Base-by-base conservation (phyloP, 2,329 filamentous ascomycete genomes). In the Aspergillaceae sp. region DNA sequence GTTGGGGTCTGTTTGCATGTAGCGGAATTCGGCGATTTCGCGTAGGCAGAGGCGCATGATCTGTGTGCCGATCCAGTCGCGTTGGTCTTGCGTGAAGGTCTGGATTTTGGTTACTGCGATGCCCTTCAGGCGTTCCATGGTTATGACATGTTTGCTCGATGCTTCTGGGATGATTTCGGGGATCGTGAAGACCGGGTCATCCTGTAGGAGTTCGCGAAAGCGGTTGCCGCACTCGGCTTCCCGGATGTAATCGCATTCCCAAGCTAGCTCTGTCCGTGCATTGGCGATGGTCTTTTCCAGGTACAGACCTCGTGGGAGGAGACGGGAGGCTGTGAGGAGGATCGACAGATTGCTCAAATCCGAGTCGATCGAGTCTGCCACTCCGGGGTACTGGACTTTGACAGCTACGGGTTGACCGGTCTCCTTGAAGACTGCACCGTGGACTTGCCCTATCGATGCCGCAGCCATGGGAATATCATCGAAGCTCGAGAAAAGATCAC, bases 1-100 rank as follows among this genome's bases (percentile, higher is more conserved):
- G 74, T 98, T 98, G 36, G 92, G 92, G 63, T 98, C 92, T 4
- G 92, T 98, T 71, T 98, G 92, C 92, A 98, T 98, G 72, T 94
- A 97, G 50, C 77, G 83, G 78, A 96, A 97, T 67, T 95, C 88
- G 53, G 84, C 84, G 56, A 97, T 91, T 70, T 97, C 92, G 48
- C 90, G 84, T 35, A 97, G 77, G 63, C 89, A 97, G 7, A 98
- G 82, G 3, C 89, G 86, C 44, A 97, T 78, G 54, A 97, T 87
- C 59, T 97, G 87, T 0, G 88, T 92, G 44, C 92, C 92, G 59
- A 98, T 94, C 87, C 90, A 96, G 71, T 98, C 89, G 49, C 84
- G 82, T 66, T 97, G 88, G 43, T 80, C 75, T 63, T 97, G 91
- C 0, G 79, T 83, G 48, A 97, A 83, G 10, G 77, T 77, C 40